Evolutionary conservation across 2,329 filamentous ascomycete species (phyloP).

Genomic region (Cytospora leucostoma): DNA sequence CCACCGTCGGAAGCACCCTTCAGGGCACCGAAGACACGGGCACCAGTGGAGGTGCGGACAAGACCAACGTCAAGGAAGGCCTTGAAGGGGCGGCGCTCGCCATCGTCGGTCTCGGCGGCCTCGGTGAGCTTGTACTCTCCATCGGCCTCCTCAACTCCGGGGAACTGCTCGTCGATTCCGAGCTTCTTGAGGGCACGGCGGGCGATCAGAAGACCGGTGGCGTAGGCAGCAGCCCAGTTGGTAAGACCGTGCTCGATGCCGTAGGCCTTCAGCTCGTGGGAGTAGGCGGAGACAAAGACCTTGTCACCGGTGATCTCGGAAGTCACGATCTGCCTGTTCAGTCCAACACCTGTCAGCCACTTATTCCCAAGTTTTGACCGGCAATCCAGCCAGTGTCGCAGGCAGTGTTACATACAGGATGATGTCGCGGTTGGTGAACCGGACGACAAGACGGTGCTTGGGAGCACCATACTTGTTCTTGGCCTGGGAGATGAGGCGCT

Average conservation of each 20-base stretch:
- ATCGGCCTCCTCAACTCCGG: conserved; percentile 93
- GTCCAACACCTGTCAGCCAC: conserved; percentile 39
- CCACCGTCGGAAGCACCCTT: conserved; percentile 99
- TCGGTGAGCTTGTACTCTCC: conserved; percentile 97
- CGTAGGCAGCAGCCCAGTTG: conserved; percentile 99
- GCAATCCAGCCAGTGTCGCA: background rate
- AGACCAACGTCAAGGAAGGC: conserved; percentile 98
- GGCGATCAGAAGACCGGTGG: conserved; percentile 93
- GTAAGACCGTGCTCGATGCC: conserved; percentile 97
- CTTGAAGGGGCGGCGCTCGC: conserved; percentile 98
- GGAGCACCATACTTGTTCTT: conserved; percentile 99
- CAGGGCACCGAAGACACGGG: conserved; percentile 98
- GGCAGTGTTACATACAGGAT: conserved; percentile 24
- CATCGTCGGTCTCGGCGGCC: conserved; percentile 86
- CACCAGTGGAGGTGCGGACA: conserved; percentile 94
- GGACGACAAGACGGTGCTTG: conserved; percentile 99
- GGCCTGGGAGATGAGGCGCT: conserved; percentile 99
- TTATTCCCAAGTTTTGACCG: background rate
- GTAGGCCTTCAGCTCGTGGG: conserved; percentile 97
- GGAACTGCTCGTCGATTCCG: conserved; percentile 87
- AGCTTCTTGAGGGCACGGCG: conserved; percentile 98
- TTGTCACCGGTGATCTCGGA: conserved; percentile 98
- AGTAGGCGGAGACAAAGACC: conserved; percentile 89
- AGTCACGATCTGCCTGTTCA: conserved; percentile 95
- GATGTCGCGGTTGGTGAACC: conserved; percentile 95